Evolutionary conservation across 2,329 filamentous ascomycete genomes (phyloP), one percentile per base, ranked within the genome.

Genomic region (Paracamarosporium sp.): DNA sequence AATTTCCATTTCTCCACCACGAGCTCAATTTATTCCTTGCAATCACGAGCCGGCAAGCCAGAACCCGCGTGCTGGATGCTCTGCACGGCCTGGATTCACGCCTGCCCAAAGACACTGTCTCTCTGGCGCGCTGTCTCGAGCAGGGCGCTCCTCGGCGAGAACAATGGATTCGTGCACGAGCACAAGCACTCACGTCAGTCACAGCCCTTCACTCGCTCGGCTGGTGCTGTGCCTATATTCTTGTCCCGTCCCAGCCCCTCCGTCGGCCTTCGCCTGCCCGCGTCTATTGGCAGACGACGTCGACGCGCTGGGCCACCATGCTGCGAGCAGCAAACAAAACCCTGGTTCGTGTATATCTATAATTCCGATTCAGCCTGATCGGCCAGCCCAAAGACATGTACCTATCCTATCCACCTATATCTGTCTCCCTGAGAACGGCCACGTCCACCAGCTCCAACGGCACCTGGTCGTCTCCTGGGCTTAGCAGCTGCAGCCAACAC

Each of bases 201-300:
- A 65, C 60, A 63, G 64, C 59, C 66, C 56, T 56, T 66, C 64
- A 63, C 64, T 66, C 65, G 66, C 66, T 68, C 70, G 70, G 66
- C 63, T 67, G 52, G 48, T 66, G 60, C 61, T 63, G 59, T 57
- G 61, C 64, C 62, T 69, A 67, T 41, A 44, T 50, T 12, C 11
- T 15, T 25, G 61, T 68, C 65, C 68, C 65, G 68, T 67, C 66
- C 72, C 71, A 74, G 68, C 71, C 72, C 71, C 71, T 73, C 68
- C 62, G 57, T 22, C 48, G 48, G 48, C 48, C 25, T 41, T 51
- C 60, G 62, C 66, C 57, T 65, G 48, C 47, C 53, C 57, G 62
- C 63, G 55, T 58, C 62, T 54, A 67, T 70, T 66, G 69, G 66
- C 59, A 64, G 12, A n/a, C 7, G 15, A 57, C 43, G 36, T 50